These are phyloP conservation scores for Ceratocystis colombiana DNA, from an alignment of 2,329 filamentous ascomycete species.

Conservation along the genomic window DNA sequence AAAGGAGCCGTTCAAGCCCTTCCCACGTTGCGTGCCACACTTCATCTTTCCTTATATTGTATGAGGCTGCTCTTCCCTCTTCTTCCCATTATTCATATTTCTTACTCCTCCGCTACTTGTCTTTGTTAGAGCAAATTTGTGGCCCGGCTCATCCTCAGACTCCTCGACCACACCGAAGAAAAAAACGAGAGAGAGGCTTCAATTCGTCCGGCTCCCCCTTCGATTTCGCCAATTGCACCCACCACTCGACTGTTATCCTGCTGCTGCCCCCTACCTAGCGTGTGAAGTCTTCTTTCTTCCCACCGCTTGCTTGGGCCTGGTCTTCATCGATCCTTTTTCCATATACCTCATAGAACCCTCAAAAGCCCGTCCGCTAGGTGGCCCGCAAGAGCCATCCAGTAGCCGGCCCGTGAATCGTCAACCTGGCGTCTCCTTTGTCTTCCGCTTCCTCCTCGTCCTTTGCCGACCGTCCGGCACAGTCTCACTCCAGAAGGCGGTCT, in stretches of 20 bases:
- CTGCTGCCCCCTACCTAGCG: background rate
- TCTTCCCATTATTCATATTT: background rate
- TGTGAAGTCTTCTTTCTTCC: background rate
- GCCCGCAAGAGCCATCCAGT: constrained; percentile 24
- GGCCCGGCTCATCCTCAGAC: background rate
- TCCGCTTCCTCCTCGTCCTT: constrained; percentile 45
- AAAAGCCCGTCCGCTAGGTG: constrained; percentile 26
- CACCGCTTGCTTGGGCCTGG: background rate
- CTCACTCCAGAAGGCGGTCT: constrained; percentile 44
- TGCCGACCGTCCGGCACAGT: constrained; percentile 40
- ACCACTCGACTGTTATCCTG: background rate
- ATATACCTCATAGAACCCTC: constrained; percentile 2
- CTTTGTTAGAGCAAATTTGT: background rate
- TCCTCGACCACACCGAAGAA: background rate
- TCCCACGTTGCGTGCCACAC: background rate
- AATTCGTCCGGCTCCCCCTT: background rate
- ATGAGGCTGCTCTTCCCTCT: background rate
- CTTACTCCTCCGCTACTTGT: background rate
- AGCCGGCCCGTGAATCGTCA: constrained; percentile 24
- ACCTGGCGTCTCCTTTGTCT: constrained; percentile 28
- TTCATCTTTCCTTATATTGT: background rate
- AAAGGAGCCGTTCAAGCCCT: constrained; percentile 10
- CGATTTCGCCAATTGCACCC: background rate
- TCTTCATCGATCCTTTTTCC: background rate
- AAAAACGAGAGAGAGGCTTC: background rate